A percentile compares a stretch with the other conserved stretches of the same genome.
Conservation (phyloP, 2,329 filamentous ascomycete genomes). For the Microascus cirrosus region DNA sequence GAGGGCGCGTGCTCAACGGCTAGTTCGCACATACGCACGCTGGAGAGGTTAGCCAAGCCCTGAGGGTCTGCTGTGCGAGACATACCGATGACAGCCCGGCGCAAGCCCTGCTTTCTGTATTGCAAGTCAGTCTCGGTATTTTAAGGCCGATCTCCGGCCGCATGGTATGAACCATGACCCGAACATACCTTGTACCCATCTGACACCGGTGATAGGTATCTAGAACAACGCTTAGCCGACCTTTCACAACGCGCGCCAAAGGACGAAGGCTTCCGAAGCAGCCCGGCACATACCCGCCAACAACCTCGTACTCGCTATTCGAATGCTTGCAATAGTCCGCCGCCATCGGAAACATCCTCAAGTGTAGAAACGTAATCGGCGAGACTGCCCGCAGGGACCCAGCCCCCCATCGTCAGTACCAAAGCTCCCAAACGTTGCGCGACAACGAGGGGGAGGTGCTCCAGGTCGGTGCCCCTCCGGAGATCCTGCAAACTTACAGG, state of each 20-base stretch:
- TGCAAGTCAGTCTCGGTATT: not conserved
- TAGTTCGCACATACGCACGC: slow-evolving; percentile 64
- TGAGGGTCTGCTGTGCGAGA: not conserved
- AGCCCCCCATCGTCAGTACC: not conserved
- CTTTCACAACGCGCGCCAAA: not conserved
- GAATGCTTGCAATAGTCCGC: slow-evolving; percentile 57
- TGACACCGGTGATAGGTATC: slow-evolving; percentile 17
- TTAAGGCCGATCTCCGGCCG: not conserved
- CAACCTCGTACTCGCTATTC: slow-evolving; percentile 58
- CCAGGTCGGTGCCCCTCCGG: not conserved
- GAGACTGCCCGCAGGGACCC: slow-evolving; percentile 35
- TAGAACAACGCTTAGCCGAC: slow-evolving; percentile 18
- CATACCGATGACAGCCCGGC: slow-evolving; percentile 19
- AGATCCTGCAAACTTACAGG: slow-evolving; percentile 23
- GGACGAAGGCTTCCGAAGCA: not conserved
- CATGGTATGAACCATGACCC: not conserved
- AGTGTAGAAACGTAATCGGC: slow-evolving; percentile 63
- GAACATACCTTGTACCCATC: slow-evolving; percentile 17
- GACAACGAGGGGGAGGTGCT: not conserved
- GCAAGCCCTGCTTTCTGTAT: slow-evolving; percentile 14
- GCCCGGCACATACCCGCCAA: slow-evolving; percentile 61
- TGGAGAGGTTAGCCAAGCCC: not conserved
- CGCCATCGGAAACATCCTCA: slow-evolving; percentile 84
- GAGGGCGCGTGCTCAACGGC: slow-evolving; percentile 66
- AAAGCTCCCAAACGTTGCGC: not conserved